phyloP scores from a whole-genome alignment of 1,139 yeast genomes.

The Yamadazyma mexicana region DNA sequence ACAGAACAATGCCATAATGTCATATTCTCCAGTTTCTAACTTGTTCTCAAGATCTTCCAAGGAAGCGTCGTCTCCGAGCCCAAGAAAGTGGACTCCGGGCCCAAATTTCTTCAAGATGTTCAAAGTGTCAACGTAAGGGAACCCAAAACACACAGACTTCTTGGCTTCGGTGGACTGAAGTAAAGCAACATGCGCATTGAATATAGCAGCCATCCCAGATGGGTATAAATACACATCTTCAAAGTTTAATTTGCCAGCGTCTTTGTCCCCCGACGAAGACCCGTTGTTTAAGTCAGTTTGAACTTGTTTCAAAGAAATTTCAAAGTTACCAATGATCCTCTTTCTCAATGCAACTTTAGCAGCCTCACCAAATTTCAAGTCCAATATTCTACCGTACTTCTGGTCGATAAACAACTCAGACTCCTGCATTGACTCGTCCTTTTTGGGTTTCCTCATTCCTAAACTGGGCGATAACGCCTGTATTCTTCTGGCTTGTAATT shows the following conservation, averaged over 20 bases:
- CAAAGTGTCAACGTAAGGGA: slow-evolving; percentile 91
- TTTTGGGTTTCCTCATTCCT: slow-evolving; percentile 13
- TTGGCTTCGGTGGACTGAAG: slow-evolving; percentile 39
- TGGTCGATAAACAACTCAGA: slow-evolving; percentile 77
- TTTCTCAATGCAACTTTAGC: slow-evolving; percentile 75
- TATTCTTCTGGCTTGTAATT: slow-evolving; percentile 38
- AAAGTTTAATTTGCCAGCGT: slow-evolving; percentile 32
- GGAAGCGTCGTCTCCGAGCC: slow-evolving; percentile 77
- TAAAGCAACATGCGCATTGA: slow-evolving; percentile 73
- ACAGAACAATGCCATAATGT: slow-evolving; percentile 72
- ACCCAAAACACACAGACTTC: slow-evolving; percentile 89
- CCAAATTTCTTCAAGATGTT: slow-evolving; percentile 88
- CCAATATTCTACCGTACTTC: slow-evolving; percentile 85
- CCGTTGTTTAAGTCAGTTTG: slow-evolving; percentile 16
- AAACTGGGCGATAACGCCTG: slow-evolving; percentile 31
- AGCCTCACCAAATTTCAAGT: slow-evolving; percentile 68
- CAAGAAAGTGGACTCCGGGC: slow-evolving; percentile 80
- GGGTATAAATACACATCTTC: slow-evolving; percentile 83
- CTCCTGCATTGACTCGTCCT: slow-evolving; percentile 48
- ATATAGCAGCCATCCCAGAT: slow-evolving; percentile 91
- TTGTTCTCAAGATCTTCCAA: slow-evolving; percentile 62
- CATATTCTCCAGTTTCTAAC: slow-evolving; percentile 61
- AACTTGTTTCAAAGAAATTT: slow-evolving; percentile 14
- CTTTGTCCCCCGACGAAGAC: not conserved
- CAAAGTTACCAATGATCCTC: slow-evolving; percentile 66